Conservation (phyloP, 192 early-diverging fungal genomes). For the Coemansia sp. region DNA sequence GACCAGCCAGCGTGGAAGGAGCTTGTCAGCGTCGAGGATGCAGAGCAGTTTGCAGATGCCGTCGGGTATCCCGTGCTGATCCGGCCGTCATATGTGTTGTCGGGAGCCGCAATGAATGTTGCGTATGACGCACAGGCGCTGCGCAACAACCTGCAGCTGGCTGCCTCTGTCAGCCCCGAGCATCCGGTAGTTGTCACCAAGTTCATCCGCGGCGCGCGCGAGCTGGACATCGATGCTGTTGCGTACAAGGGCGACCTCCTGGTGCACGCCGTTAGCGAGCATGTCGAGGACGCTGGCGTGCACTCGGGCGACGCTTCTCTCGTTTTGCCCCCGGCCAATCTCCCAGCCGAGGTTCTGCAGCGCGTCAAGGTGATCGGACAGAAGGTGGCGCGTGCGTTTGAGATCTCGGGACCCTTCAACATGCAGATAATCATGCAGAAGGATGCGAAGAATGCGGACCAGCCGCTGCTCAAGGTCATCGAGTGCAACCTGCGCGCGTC, state of each 20-base stretch:
- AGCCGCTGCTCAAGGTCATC: slow-evolving; percentile 84
- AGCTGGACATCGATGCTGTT: slow-evolving; percentile 95
- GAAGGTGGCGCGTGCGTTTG: slow-evolving; percentile 86
- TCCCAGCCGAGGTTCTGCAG: slow-evolving; percentile 56
- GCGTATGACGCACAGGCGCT: slow-evolving; percentile 78
- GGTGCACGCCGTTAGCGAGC: slow-evolving; percentile 90
- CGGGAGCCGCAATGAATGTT: slow-evolving; percentile 98
- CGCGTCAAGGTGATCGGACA: slow-evolving; percentile 76
- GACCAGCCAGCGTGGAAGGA: slow-evolving; percentile 98
- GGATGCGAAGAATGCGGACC: slow-evolving; percentile 4
- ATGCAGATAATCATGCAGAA: slow-evolving; percentile 90
- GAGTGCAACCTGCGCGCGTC: slow-evolving; percentile 98
- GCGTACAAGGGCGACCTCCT: slow-evolving; percentile 80
- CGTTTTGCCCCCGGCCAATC: slow-evolving; percentile 74
- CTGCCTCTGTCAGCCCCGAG: slow-evolving; percentile 84
- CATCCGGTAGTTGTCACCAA: slow-evolving; percentile 98
- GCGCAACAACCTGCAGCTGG: slow-evolving; percentile 71
- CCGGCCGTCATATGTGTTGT: slow-evolving; percentile 94
- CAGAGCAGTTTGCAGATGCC: slow-evolving; percentile 75
- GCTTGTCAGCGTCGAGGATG: slow-evolving; percentile 78
- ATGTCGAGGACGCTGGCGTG: slow-evolving; percentile 96
- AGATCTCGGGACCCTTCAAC: slow-evolving; percentile 98
- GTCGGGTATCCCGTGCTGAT: slow-evolving; percentile 94
- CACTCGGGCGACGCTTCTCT: slow-evolving; percentile 97
- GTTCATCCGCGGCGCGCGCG: slow-evolving; percentile 90